Base-by-base conservation (phyloP, 768 basidiomycete species). In the Paxillus rubicundulus region DNA sequence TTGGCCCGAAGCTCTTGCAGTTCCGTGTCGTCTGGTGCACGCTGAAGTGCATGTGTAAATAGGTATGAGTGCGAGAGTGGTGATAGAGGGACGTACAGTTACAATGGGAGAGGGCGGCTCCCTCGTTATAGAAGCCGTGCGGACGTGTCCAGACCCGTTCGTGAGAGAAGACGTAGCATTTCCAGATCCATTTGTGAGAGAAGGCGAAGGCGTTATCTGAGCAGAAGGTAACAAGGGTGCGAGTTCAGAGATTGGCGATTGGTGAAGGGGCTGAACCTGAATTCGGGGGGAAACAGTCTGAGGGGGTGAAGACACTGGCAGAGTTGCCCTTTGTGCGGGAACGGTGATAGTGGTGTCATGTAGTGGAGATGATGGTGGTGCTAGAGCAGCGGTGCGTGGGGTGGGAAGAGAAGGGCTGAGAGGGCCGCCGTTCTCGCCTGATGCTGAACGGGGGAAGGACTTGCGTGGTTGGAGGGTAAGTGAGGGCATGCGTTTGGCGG, bases 1-100 rank as follows among this genome's bases (percentile, higher is more conserved):
- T 91, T 92, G 27, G 87, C 86, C 38, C 86, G 82, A 45, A 94
- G 74, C 68, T 95, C 92, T 70, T 95, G 86, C 17, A 83, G 69
- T 61, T 88, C 86, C 47, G 78, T 69, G 50, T 85, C 86, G 55
- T 86, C 82, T 48, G 52, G 64, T 21, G 59, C 64, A 37, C 64
- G 66, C 60, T 68, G 51, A 4, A 47, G 49, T 16, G 16, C 17
- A 24, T 7, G 16, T 16, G n/a, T 59, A 60, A 68, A 45, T 55
- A 21, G 13, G 27, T 4, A 45, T 39, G 24, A 24, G 24, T 24
- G 49, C 16, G 10, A 45, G 38, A 28, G 41, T 38, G 18, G 32
- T 8, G 18, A 24, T 34, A 43, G 46, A 8, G 12, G 42, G 34
- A 57, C 64, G 14, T 21, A 66, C 67, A 13, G 57, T 62, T 27